phyloP scores from a whole-genome alignment of 2,329 filamentous ascomycete species.

The Aspergillus sojae region DNA sequence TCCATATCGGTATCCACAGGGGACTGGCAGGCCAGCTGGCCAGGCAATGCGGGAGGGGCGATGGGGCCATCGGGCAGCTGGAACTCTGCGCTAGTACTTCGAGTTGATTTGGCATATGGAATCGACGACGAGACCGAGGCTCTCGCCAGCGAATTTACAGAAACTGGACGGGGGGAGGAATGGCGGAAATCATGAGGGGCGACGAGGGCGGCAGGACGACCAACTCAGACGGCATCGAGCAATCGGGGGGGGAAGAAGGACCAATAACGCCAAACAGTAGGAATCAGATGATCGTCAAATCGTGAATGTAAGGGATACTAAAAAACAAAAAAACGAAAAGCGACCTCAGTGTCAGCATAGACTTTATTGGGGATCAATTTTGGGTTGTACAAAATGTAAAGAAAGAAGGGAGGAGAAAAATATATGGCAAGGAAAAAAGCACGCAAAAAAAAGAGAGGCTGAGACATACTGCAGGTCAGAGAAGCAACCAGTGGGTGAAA shows the following conservation, averaged over 20 bases:
- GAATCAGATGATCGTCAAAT: background rate
- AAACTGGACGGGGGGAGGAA: slow-evolving; percentile 36
- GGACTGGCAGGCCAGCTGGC: slow-evolving; percentile 24
- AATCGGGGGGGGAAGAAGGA: background rate
- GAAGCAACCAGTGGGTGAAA: background rate
- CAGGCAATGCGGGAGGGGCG: slow-evolving; percentile 22
- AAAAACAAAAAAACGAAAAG: background rate
- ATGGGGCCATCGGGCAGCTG: slow-evolving; percentile 26
- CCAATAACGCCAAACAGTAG: background rate
- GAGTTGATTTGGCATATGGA: slow-evolving; percentile 27
- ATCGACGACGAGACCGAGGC: slow-evolving; percentile 23
- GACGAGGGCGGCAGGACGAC: slow-evolving; percentile 13
- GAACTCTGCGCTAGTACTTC: slow-evolving; percentile 32
- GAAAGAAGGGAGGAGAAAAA: slow-evolving; percentile 3
- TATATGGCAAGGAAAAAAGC: slow-evolving; percentile 6
- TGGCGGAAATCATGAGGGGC: slow-evolving; percentile 32
- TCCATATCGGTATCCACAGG: slow-evolving; percentile 29
- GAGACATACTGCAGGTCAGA: slow-evolving; percentile 13
- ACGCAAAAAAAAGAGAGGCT: slow-evolving; percentile 6
- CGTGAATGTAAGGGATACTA: background rate
- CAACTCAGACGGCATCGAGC: slow-evolving; percentile 18
- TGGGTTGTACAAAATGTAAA: background rate
- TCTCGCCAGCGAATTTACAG: slow-evolving; percentile 35
- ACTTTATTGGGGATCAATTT: background rate
- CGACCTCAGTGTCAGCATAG: background rate